Evolutionary conservation across 441 rosid genomes (phyloP).

Genomic region (Sinapis alba): DNA sequence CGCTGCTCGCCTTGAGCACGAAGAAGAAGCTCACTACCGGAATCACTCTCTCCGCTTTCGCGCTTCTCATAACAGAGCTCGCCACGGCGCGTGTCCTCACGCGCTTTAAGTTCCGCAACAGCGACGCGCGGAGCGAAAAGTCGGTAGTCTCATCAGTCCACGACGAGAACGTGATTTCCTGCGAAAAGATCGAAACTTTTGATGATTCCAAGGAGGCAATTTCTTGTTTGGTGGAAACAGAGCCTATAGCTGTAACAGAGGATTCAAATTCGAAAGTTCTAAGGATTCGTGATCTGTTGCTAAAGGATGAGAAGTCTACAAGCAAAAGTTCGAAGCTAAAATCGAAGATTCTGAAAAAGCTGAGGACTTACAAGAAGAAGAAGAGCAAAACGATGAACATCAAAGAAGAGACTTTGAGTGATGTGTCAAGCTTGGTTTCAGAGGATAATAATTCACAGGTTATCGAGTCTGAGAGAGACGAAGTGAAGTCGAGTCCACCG

Average conservation of each 20-base stretch:
- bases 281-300: slow-evolving; percentile 25
- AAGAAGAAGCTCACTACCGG: slow-evolving; percentile 50
- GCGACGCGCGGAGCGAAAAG: neutral
- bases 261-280: neutral
- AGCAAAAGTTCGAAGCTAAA: slow-evolving; percentile 40
- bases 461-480: neutral
- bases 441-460: neutral
- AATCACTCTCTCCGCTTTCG: slow-evolving; percentile 57
- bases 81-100: slow-evolving; percentile 34
- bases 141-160: neutral
- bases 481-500: neutral
- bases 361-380: slow-evolving; percentile 43
- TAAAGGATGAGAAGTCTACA: slow-evolving; percentile 18
- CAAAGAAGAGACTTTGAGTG: neutral
- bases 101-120: slow-evolving; percentile 34
- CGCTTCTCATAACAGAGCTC: slow-evolving; percentile 54
- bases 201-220: neutral
- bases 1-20: slow-evolving; percentile 55
- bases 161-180: neutral
- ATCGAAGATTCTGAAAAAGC: slow-evolving; percentile 52
- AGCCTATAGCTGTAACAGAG: slow-evolving; percentile 7
- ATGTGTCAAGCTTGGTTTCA: slow-evolving; percentile 22
- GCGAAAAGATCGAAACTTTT: neutral
- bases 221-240: neutral
- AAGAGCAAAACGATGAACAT: slow-evolving; percentile 7